Evolutionary conservation across 2,329 filamentous ascomycete species (phyloP).

Genomic region (Nannizzia gypsea): DNA sequence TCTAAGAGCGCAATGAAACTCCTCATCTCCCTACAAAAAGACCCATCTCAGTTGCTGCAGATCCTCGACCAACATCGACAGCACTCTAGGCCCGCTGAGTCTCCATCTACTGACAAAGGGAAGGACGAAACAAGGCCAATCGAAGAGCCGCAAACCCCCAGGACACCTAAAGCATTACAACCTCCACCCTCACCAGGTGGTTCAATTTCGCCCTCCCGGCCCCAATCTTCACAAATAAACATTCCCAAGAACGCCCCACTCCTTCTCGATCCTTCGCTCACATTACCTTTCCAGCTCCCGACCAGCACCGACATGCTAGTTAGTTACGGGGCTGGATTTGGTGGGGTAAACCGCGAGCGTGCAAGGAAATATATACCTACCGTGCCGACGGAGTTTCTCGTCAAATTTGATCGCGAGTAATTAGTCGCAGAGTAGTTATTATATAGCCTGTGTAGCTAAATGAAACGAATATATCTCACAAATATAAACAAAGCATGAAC

Average conservation of each 20-base stretch:
- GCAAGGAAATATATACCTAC: slow-evolving; percentile 94
- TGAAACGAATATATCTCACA: not conserved
- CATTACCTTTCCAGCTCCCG: slow-evolving; percentile 88
- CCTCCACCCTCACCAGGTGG: not conserved
- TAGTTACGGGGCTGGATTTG: slow-evolving; percentile 87
- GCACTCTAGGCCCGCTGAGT: slow-evolving; percentile 22
- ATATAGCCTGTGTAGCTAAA: not conserved
- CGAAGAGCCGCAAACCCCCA: slow-evolving; percentile 8
- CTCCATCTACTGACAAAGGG: slow-evolving; percentile 3
- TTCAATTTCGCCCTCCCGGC: slow-evolving; percentile 2
- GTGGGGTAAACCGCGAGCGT: slow-evolving; percentile 78
- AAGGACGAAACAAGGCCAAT: slow-evolving; percentile 7
- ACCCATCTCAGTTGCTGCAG: slow-evolving; percentile 47
- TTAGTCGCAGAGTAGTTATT: not conserved
- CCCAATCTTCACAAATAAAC: slow-evolving; percentile 13
- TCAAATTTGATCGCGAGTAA: slow-evolving; percentile 57
- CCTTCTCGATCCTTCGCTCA: slow-evolving; percentile 76
- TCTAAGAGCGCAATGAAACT: slow-evolving; percentile 83
- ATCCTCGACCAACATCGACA: slow-evolving; percentile 17
- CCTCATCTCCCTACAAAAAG: slow-evolving; percentile 65
- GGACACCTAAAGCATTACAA: slow-evolving; percentile 8
- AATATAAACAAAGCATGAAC: not conserved
- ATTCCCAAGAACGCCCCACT: slow-evolving; percentile 31
- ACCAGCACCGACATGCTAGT: slow-evolving; percentile 97
- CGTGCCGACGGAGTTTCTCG: slow-evolving; percentile 83